These are phyloP conservation scores for Camelina sativa DNA, from an alignment of 345 rosid genomes.

Conservation along the genomic window DNA sequence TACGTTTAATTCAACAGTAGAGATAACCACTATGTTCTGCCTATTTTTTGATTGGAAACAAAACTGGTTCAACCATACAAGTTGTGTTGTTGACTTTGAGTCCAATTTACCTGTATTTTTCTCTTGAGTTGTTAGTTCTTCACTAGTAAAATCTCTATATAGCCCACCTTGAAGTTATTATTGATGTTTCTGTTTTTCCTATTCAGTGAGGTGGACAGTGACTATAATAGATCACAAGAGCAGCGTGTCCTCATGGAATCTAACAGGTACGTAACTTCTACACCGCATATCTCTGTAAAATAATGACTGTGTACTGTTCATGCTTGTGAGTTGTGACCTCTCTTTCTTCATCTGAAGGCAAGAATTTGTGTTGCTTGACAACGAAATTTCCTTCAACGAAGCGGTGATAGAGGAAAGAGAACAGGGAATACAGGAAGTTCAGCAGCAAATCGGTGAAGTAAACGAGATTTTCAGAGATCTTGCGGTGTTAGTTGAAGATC, in stretches of 20 bases:
- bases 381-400: conserved; percentile 88
- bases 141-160: no score
- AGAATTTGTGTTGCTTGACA: conserved; percentile 79
- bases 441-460: conserved; percentile 92
- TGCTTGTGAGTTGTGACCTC: not conserved
- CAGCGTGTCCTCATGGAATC: conserved; percentile 78
- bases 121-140: not conserved
- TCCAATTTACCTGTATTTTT: not conserved
- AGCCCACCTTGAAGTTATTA: not conserved
- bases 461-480: conserved; percentile 93
- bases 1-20: no score
- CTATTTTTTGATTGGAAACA: not conserved
- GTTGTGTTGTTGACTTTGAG: not conserved
- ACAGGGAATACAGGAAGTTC: conserved; percentile 85
- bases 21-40: not conserved
- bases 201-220: conserved; percentile 52
- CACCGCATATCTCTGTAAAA: not conserved
- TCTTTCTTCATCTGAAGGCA: conserved; percentile 56
- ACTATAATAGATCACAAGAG: conserved; percentile 59
- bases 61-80: not conserved
- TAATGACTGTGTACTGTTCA: not conserved
- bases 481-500: conserved; percentile 88
- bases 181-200: not conserved
- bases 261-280: conserved; percentile 56
- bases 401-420: conserved; percentile 94